Evolutionary conservation across 192 early-diverging fungal species (phyloP).

Genomic region (Allomyces macrogynus): DNA sequence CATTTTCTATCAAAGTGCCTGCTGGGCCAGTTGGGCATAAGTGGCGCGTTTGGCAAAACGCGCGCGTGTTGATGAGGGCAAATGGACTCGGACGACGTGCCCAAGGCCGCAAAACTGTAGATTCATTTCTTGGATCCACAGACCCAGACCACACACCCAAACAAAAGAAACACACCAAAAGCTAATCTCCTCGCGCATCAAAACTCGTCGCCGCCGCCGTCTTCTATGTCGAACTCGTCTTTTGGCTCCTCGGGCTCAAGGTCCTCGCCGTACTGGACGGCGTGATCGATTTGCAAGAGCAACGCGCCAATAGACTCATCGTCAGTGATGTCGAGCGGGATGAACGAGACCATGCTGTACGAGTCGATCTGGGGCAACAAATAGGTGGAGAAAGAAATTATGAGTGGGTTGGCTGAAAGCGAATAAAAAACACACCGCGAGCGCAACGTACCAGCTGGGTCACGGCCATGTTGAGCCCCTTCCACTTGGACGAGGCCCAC

Average conservation of each 20-base stretch:
- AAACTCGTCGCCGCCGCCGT: background rate
- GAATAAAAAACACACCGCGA: too few relatives aligned
- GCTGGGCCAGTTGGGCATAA: too few relatives aligned
- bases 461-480: conserved; percentile 69
- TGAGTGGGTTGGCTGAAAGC: background rate
- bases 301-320: conserved; percentile 80
- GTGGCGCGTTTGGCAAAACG: too few relatives aligned
- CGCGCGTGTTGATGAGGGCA: too few relatives aligned
- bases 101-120: too few relatives aligned
- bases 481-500: conserved; percentile 52
- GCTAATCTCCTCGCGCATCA: too few relatives aligned
- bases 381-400: background rate
- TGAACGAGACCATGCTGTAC: conserved; percentile 89
- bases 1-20: too few relatives aligned
- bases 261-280: conserved; percentile 95
- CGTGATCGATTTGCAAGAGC: conserved; percentile 76
- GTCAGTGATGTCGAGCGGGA: conserved; percentile 82
- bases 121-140: too few relatives aligned
- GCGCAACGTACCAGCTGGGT: conserved; percentile 43
- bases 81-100: too few relatives aligned
- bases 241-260: conserved; percentile 76
- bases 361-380: conserved; percentile 52
- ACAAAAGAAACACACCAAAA: too few relatives aligned
- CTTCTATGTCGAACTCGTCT: conserved; percentile 3
- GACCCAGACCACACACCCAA: too few relatives aligned